phyloP scores from a whole-genome alignment of 78 protist species.

The Chrysochromulina tobinii region DNA sequence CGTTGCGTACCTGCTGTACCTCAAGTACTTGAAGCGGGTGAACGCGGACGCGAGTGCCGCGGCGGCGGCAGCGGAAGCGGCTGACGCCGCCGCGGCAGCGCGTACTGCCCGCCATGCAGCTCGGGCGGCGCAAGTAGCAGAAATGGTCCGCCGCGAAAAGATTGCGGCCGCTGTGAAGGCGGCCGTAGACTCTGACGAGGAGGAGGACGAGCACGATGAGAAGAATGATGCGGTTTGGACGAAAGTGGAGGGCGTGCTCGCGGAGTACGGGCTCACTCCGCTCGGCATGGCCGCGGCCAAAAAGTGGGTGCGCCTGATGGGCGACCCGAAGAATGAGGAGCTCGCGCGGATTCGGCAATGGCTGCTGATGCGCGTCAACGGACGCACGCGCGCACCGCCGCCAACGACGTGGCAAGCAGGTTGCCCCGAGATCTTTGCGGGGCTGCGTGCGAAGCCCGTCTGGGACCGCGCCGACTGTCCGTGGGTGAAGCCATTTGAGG shows the following conservation, averaged over 20 bases:
- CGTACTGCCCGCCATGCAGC: too few species aligned
- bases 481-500: constrained; percentile 13
- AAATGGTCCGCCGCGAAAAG: too few species aligned
- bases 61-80: too few species aligned
- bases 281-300: constrained; percentile 17
- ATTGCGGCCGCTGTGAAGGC: too few species aligned
- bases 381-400: not conserved
- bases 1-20: too few species aligned
- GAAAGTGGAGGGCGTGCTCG: not conserved
- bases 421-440: constrained; percentile 36
- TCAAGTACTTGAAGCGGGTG: too few species aligned
- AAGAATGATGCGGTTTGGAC: not conserved
- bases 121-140: too few species aligned
- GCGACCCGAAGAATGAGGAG: not conserved
- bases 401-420: not conserved
- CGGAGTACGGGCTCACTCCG: not conserved
- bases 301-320: constrained; percentile 35
- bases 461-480: not conserved
- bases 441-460: constrained; percentile 33
- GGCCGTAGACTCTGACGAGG: not conserved
- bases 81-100: too few species aligned
- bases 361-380: not conserved
- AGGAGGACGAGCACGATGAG: not conserved
- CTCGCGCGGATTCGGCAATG: not conserved
- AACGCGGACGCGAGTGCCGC: too few species aligned